Evolutionary conservation across 495 filamentous ascomycete genomes (phyloP).

Genomic region (Bacidia rubella): DNA sequence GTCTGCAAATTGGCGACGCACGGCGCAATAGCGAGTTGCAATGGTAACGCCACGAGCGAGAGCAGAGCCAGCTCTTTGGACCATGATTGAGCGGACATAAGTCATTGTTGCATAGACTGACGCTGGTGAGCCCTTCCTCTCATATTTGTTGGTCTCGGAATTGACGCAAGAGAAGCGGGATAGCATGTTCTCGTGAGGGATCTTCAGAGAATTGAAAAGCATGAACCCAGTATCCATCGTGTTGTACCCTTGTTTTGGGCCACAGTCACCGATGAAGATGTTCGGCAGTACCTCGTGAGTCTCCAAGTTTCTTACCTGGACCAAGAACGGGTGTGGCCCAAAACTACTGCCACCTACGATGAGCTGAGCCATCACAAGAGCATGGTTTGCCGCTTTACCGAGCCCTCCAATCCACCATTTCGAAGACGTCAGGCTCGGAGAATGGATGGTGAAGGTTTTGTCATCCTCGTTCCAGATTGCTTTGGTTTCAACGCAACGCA

Average conservation of each 20-base stretch:
- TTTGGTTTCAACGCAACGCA: too few relatives aligned
- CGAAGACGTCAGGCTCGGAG: constrained; percentile 50
- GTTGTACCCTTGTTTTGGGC: constrained; percentile 59
- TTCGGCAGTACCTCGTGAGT: constrained; percentile 59
- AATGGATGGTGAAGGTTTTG: constrained; percentile 57
- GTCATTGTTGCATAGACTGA: constrained; percentile 61
- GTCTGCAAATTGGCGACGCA: constrained; percentile 59
- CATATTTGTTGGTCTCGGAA: constrained; percentile 45
- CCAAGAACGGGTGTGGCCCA: constrained; percentile 64
- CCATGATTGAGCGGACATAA: constrained; percentile 58
- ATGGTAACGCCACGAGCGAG: constrained; percentile 67
- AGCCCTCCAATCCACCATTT: constrained; percentile 76
- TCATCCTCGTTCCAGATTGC: constrained; percentile 52
- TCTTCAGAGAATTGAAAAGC: constrained; percentile 54
- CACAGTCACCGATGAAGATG: constrained; percentile 59
- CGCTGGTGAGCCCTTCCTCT: constrained; percentile 47
- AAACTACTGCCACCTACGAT: constrained; percentile 47
- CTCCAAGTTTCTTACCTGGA: constrained; percentile 56
- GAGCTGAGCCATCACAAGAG: constrained; percentile 61
- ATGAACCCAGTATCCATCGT: constrained; percentile 70
- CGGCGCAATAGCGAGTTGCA: constrained; percentile 53
- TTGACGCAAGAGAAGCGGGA: constrained; percentile 50
- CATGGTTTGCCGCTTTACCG: constrained; percentile 59
- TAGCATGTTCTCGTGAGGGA: constrained; percentile 58
- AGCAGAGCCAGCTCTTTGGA: constrained; percentile 49